A percentile compares a stretch with the other conserved stretches of the same genome.
These are phyloP conservation scores for Verticillium nonalfalfae DNA, from an alignment of 2,329 filamentous ascomycete genomes.

Conservation along the genomic window DNA sequence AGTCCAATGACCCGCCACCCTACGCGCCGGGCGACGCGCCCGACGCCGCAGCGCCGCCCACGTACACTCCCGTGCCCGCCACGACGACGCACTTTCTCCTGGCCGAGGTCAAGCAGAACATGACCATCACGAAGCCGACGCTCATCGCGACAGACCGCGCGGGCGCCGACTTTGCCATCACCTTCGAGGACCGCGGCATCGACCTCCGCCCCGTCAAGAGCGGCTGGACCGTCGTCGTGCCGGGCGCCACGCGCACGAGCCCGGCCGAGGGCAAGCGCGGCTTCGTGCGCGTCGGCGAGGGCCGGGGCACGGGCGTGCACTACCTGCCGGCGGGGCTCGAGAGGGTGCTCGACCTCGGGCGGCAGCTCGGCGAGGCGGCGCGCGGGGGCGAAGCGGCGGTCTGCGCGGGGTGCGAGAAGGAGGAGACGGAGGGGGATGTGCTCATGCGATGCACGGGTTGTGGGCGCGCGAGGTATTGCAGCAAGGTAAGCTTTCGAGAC, in stretches of 20 bases:
- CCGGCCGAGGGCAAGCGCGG: conserved; percentile 30
- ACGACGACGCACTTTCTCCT: conserved; percentile 26
- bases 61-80: background rate
- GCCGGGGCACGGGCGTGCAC: conserved; percentile 23
- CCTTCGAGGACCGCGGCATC: conserved; percentile 33
- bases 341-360: conserved; percentile 19
- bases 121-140: conserved; percentile 43
- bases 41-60: background rate
- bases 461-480: conserved; percentile 35
- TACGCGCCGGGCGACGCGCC: conserved; percentile 1
- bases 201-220: conserved; percentile 29
- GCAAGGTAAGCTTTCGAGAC: conserved; percentile 27
- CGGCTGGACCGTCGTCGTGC: conserved; percentile 31
- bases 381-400: conserved; percentile 7
- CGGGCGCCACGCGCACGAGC: conserved; percentile 23
- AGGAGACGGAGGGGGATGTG: conserved; percentile 14
- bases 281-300: conserved; percentile 28
- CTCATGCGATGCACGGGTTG: conserved; percentile 36
- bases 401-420: conserved; percentile 21
- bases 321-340: conserved; percentile 24
- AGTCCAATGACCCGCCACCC: background rate
- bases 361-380: conserved; percentile 11
- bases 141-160: conserved; percentile 34
- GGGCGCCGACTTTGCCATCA: conserved; percentile 34
- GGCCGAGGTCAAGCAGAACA: conserved; percentile 38